phyloP scores from a whole-genome alignment of 1,284 basidiomycete species.

The Cryptococcus wingfieldii region DNA sequence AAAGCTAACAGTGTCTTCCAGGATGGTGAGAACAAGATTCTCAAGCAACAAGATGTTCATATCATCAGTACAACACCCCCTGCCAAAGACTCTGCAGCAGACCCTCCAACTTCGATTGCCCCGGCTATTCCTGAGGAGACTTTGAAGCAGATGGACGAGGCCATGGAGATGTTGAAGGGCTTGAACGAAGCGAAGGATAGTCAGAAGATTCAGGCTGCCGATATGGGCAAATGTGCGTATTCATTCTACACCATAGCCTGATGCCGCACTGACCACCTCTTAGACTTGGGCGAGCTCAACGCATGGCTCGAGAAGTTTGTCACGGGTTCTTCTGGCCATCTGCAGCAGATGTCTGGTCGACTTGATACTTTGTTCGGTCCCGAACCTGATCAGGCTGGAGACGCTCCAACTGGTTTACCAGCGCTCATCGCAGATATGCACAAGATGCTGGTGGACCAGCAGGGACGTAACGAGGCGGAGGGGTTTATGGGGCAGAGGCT shows the following conservation, averaged over 20 bases:
- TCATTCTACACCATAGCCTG: neutral
- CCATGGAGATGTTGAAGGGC: constrained; percentile 33
- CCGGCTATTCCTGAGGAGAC: constrained; percentile 10
- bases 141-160: constrained; percentile 32
- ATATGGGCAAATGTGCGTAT: constrained; percentile 44
- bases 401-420: constrained; percentile 15
- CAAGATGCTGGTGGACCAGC: constrained; percentile 41
- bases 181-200: constrained; percentile 31
- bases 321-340: constrained; percentile 64
- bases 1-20: neutral
- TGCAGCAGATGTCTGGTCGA: constrained; percentile 59
- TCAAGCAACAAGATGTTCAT: constrained; percentile 24
- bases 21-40: constrained; percentile 25
- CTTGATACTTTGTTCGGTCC: constrained; percentile 60
- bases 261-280: neutral
- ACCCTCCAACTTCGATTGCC: too few relatives aligned
- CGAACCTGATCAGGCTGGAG: constrained; percentile 9
- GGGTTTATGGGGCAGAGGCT: constrained; percentile 33
- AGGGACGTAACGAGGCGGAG: constrained; percentile 24
- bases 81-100: neutral
- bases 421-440: constrained; percentile 38
- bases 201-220: constrained; percentile 44
- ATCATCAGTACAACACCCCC: constrained; percentile 6
- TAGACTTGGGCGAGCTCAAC: constrained; percentile 50
- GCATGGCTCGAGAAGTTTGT: constrained; percentile 75